phyloP scores from a whole-genome alignment of 2,329 filamentous ascomycete species.

The Diaporthe caulivora region DNA sequence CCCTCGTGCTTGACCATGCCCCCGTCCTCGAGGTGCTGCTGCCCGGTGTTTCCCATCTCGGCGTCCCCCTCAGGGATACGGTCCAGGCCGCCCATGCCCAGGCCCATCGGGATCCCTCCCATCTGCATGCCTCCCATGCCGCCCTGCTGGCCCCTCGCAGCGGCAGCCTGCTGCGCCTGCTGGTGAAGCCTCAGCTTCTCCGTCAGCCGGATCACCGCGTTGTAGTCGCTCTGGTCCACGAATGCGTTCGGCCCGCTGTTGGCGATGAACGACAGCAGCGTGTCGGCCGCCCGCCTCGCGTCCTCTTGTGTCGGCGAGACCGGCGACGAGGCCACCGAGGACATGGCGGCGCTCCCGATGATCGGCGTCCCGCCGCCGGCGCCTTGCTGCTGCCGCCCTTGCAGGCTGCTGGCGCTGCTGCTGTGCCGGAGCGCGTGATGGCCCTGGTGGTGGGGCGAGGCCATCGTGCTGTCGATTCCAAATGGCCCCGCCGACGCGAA shows the following conservation, averaged over 20 bases:
- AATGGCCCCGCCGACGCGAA: constrained; percentile 54
- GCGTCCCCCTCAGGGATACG: constrained; percentile 70
- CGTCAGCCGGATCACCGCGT: constrained; percentile 83
- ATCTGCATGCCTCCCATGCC: constrained; percentile 41
- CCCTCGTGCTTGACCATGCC: constrained; percentile 52
- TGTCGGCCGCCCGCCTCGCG: constrained; percentile 83
- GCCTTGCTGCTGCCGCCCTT: constrained; percentile 49
- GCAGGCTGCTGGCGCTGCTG: constrained; percentile 63
- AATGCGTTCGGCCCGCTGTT: constrained; percentile 74
- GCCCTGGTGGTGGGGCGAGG: constrained; percentile 55
- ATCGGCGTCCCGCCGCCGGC: constrained; percentile 45
- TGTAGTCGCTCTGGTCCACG: constrained; percentile 81
- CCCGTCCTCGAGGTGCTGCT: constrained; percentile 42
- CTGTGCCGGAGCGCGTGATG: constrained; percentile 62
- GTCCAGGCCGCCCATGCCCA: constrained; percentile 62
- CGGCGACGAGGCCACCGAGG: constrained; percentile 66
- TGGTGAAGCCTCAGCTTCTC: constrained; percentile 84
- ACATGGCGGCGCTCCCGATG: constrained; percentile 46
- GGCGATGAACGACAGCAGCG: constrained; percentile 85
- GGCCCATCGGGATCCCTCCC: constrained; percentile 30
- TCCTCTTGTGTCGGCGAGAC: constrained; percentile 86
- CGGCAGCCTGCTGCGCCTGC: constrained; percentile 48
- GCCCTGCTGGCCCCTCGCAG: constrained; percentile 39
- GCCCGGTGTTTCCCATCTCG: constrained; percentile 58
- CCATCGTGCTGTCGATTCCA: constrained; percentile 58